phyloP scores from a whole-genome alignment of 495 filamentous ascomycete genomes.

The Podospora pseudoanserina region DNA sequence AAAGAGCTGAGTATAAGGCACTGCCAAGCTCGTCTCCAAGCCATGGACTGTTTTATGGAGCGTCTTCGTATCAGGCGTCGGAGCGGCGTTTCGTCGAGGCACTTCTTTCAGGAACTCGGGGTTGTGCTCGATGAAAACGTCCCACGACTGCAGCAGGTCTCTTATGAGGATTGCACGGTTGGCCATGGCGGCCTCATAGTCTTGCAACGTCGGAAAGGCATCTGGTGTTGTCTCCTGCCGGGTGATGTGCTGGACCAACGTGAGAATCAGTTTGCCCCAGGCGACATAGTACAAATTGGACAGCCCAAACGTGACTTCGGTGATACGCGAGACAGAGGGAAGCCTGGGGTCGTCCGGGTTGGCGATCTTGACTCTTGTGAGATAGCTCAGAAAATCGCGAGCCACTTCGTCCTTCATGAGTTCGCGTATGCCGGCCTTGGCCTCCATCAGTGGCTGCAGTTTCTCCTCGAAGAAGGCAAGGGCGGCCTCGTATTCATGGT shows the following conservation, averaged over 20 bases:
- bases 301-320: conserved; percentile 34
- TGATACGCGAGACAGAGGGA: conserved; percentile 41
- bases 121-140: conserved; percentile 31
- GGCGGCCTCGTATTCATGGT: conserved; percentile 26
- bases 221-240: conserved; percentile 25
- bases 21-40: not conserved
- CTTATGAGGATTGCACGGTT: conserved; percentile 33
- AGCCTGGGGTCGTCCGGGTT: conserved; percentile 33
- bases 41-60: not conserved
- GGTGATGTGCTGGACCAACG: conserved; percentile 33
- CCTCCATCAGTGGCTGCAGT: conserved; percentile 31
- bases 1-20: not conserved
- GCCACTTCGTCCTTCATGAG: conserved; percentile 22
- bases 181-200: conserved; percentile 28
- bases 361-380: conserved; percentile 32
- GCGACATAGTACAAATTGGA: conserved; percentile 26
- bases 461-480: conserved; percentile 41
- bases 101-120: not conserved
- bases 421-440: conserved; percentile 20
- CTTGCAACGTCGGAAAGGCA: conserved; percentile 20
- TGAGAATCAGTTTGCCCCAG: conserved; percentile 35
- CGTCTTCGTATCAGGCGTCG: not conserved
- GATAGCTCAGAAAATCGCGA: conserved; percentile 24
- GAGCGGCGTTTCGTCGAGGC: not conserved
- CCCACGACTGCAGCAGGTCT: conserved; percentile 43